phyloP scores from a whole-genome alignment of 441 rosid genomes.

The Gossypium davidsonii region DNA sequence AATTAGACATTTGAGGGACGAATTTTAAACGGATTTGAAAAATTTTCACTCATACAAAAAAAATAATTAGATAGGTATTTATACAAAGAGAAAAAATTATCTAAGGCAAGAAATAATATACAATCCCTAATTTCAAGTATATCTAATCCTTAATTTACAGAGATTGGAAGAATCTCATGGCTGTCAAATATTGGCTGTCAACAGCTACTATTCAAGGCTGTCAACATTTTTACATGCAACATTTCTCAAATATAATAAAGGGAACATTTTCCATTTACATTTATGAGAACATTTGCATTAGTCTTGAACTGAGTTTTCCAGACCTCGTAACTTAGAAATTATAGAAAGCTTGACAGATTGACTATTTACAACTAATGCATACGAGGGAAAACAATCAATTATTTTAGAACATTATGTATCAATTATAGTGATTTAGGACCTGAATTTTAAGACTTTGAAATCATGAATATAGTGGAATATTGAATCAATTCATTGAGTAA shows the following conservation, averaged over 20 bases:
- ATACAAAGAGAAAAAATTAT: background rate
- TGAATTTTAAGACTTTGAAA: background rate
- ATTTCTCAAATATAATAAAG: background rate
- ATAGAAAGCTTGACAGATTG: background rate
- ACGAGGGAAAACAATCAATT: background rate
- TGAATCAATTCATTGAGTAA: background rate
- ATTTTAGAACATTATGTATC: background rate
- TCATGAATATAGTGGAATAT: background rate
- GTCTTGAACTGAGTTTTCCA: background rate
- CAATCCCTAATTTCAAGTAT: background rate
- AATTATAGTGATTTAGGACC: background rate
- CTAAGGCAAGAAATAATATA: background rate
- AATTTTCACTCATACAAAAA: background rate
- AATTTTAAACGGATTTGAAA: background rate
- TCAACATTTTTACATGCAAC: background rate
- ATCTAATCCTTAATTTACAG: background rate
- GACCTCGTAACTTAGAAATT: background rate
- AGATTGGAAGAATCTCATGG: background rate
- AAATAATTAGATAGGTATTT: background rate
- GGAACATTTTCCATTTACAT: background rate
- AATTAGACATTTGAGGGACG: background rate
- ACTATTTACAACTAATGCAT: background rate
- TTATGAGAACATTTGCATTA: background rate
- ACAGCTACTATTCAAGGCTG: background rate
- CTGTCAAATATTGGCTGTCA: background rate